A percentile compares a stretch with the other conserved stretches of the same genome.
Evolutionary conservation across 1,284 basidiomycete genomes (phyloP).

Genomic region (Naganishia sp.): DNA sequence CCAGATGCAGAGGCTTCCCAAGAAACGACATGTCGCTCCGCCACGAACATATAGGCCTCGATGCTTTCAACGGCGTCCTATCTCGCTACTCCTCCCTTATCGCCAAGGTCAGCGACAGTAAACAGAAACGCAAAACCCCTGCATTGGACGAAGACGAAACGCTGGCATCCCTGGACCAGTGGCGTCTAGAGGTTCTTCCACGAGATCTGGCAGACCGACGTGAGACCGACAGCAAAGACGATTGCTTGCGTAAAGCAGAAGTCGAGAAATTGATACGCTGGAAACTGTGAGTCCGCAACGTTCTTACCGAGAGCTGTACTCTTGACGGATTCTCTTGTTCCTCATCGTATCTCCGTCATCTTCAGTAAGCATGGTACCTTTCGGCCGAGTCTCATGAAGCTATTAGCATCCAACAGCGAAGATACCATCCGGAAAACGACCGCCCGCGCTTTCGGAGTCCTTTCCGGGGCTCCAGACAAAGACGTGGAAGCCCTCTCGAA

Average conservation of each 20-base stretch:
- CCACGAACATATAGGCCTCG: constrained; percentile 1
- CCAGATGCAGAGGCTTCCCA: not conserved
- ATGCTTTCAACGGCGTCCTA: constrained; percentile 6
- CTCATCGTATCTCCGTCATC: not conserved
- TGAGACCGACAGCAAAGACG: not conserved
- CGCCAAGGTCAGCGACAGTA: constrained; percentile 1
- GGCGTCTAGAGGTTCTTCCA: constrained; percentile 16
- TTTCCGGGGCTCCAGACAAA: not conserved
- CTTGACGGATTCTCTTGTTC: too few relatives aligned
- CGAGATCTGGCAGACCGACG: not conserved
- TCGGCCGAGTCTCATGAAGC: constrained; percentile 28
- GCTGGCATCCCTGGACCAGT: constrained; percentile 19
- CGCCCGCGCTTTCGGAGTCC: constrained; percentile 1
- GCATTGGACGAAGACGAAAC: not conserved
- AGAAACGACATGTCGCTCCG: constrained; percentile 9
- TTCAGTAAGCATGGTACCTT: constrained; percentile 29
- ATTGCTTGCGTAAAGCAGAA: constrained; percentile 20
- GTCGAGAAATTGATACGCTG: constrained; percentile 30
- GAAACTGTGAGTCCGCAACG: constrained; percentile 26
- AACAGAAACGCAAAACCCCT: constrained; percentile 16
- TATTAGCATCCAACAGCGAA: constrained; percentile 23
- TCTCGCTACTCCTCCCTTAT: constrained; percentile 6
- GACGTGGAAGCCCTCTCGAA: not conserved
- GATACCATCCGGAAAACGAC: constrained; percentile 10
- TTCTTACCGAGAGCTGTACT: too few relatives aligned